These are phyloP conservation scores for Colletotrichum sansevieriae DNA, from an alignment of 2,329 filamentous ascomycete genomes.

Conservation along the genomic window DNA sequence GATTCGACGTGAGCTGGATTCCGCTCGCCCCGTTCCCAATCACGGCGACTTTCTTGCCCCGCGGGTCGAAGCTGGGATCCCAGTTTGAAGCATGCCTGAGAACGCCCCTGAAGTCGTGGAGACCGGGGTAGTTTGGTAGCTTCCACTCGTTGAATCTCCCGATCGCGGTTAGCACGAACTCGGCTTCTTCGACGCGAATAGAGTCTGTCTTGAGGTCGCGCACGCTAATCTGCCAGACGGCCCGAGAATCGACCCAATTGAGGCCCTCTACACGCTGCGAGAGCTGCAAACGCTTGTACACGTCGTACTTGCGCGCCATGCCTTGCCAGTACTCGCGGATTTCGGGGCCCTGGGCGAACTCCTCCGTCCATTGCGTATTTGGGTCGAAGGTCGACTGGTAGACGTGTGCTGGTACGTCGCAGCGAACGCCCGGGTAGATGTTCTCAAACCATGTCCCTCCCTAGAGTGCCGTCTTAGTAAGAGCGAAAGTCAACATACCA, in stretches of 20 bases:
- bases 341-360: slow-evolving; percentile 75
- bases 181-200: slow-evolving; percentile 61
- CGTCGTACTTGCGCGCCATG: slow-evolving; percentile 72
- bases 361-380: slow-evolving; percentile 77
- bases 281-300: slow-evolving; percentile 70
- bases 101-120: slow-evolving; percentile 65
- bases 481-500: rapidly evolving
- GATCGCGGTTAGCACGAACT: slow-evolving; percentile 73
- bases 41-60: slow-evolving; percentile 65
- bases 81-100: slow-evolving; percentile 73
- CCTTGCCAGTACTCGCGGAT: slow-evolving; percentile 76
- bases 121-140: slow-evolving; percentile 71
- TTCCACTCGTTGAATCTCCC: slow-evolving; percentile 77
- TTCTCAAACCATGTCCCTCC: slow-evolving; percentile 69
- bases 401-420: slow-evolving; percentile 76
- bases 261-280: slow-evolving; percentile 67
- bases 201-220: slow-evolving; percentile 55
- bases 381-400: slow-evolving; percentile 78
- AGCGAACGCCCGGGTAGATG: slow-evolving; percentile 74
- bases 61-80: slow-evolving; percentile 64
- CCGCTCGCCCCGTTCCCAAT: slow-evolving; percentile 75
- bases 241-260: slow-evolving; percentile 65
- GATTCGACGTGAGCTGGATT: slow-evolving; percentile 67
- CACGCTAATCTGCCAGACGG: slow-evolving; percentile 68
- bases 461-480: slow-evolving; percentile 44